These are phyloP conservation scores for Termitomyces bulborhizus DNA, from an alignment of 768 basidiomycete species.

Conservation along the genomic window DNA sequence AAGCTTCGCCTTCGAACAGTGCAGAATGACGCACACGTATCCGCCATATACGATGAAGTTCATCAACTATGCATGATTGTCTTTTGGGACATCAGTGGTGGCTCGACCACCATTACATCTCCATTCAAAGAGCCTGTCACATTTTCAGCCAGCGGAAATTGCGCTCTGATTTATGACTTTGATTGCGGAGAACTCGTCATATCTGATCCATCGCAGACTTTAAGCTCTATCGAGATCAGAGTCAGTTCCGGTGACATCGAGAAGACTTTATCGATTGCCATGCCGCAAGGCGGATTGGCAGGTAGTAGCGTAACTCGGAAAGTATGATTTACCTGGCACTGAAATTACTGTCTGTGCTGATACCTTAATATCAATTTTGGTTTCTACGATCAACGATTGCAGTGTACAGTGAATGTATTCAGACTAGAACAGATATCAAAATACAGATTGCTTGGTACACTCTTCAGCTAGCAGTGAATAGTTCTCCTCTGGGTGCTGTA, in stretches of 20 bases:
- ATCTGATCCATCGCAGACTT: conserved; percentile 60
- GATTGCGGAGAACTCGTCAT: conserved; percentile 41
- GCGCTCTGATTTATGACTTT: conserved; percentile 37
- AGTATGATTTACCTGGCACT: neutral
- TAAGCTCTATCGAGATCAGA: conserved; percentile 29
- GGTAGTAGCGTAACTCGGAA: conserved; percentile 40
- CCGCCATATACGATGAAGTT: conserved; percentile 41
- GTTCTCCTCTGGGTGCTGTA: no score
- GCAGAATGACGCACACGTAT: conserved; percentile 40
- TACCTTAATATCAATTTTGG: no score
- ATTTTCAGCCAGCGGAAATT: conserved; percentile 32
- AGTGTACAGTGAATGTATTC: neutral
- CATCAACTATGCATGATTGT: conserved; percentile 40
- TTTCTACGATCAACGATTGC: no score
- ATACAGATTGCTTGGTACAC: no score
- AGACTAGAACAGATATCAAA: no score
- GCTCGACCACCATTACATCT: conserved; percentile 30
- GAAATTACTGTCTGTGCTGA: no score
- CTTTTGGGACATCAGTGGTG: conserved; percentile 50
- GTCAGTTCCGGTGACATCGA: conserved; percentile 20
- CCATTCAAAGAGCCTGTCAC: conserved; percentile 20
- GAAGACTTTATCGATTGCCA: conserved; percentile 28
- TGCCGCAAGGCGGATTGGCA: conserved; percentile 43
- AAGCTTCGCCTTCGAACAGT: conserved; percentile 27
- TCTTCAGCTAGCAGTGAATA: no score